Base-by-base conservation (phyloP, 768 basidiomycete genomes). In the Hydnum rufescens region DNA sequence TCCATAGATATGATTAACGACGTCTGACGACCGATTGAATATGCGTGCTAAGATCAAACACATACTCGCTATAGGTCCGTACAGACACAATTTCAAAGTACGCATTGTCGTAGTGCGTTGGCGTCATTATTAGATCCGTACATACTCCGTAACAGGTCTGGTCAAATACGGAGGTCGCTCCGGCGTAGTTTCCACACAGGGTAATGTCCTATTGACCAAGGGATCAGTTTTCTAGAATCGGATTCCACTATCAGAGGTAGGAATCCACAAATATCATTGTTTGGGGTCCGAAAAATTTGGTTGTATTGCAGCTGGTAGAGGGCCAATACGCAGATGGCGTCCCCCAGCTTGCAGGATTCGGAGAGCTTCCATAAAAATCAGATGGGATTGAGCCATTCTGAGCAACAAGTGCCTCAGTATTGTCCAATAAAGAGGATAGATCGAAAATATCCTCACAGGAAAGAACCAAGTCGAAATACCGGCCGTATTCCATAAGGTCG, bases 31-130 rank as follows among this genome's bases (percentile, higher is more conserved):
- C n/a, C n/a, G n/a, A n/a, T n/a, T n/a, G n/a, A n/a, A n/a, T n/a
- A n/a, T n/a, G n/a, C n/a, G n/a, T n/a, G n/a, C n/a, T n/a, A n/a
- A n/a, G n/a, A 39, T 39, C 36, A 39, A 39, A 39, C 13, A 47
- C 44, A 1, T 16, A 47, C 44, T 47, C 23, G 1, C 13, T 23
- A 28, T 13, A 47, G 13, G 13, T 13, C 13, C 44, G 13, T 13
- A 52, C 8, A 44, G 18, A 54, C 52, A 23, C 29, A 18, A 54
- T 53, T 31, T 54, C 53, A 25, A 54, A 54, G 39, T 54, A 54
- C 19, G 53, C 53, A 19, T 53, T 36, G 53, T 54, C 48, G 53
- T 54, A 54, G 52, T 54, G 53, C n/a, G n/a, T 19, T 5, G 53
- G 53, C 18, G n/a, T 25, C 18, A 34, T n/a, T 30, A 54, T 32